These are phyloP conservation scores for Hevea brasiliensis DNA, from an alignment of 345 rosid species.

Conservation along the genomic window DNA sequence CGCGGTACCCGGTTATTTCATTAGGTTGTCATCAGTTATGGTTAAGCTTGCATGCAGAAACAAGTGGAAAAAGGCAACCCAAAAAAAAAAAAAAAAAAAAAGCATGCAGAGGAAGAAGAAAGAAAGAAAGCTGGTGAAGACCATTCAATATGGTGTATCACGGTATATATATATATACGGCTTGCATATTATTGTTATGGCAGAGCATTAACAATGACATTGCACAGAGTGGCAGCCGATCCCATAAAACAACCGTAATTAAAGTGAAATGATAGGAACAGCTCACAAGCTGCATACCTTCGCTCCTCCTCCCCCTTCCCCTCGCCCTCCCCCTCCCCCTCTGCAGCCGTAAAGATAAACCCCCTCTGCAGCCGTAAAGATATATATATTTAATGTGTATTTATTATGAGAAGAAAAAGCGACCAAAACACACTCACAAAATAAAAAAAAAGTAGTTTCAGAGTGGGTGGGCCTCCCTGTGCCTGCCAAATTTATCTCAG, in stretches of 20 bases:
- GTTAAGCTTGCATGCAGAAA: neutral
- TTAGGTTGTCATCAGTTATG: too few relatives aligned
- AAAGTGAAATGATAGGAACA: constrained; percentile 33
- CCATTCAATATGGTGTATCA: neutral
- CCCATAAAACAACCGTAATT: constrained; percentile 42
- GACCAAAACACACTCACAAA: too few relatives aligned
- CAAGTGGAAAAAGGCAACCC: neutral
- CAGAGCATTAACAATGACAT: constrained; percentile 35
- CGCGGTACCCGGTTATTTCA: too few relatives aligned
- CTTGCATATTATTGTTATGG: constrained; percentile 15
- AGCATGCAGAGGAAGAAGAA: constrained; percentile 13
- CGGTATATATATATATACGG: constrained; percentile 3
- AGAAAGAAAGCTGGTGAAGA: constrained; percentile 11
- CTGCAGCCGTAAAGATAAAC: constrained; percentile 24
- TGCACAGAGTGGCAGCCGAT: constrained; percentile 41
- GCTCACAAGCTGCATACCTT: constrained; percentile 5
- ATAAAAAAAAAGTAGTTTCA: too few relatives aligned
- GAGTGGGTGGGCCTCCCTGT: too few relatives aligned
- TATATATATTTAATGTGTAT: too few relatives aligned
- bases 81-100: neutral
- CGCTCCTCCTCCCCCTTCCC: too few relatives aligned
- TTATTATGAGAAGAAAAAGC: too few relatives aligned
- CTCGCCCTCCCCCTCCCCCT: constrained; percentile 6
- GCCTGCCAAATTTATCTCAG: neutral
- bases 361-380: too few relatives aligned